Conservation (phyloP, 2,329 filamentous ascomycete genomes). For the Thermoascus crustaceus region DNA sequence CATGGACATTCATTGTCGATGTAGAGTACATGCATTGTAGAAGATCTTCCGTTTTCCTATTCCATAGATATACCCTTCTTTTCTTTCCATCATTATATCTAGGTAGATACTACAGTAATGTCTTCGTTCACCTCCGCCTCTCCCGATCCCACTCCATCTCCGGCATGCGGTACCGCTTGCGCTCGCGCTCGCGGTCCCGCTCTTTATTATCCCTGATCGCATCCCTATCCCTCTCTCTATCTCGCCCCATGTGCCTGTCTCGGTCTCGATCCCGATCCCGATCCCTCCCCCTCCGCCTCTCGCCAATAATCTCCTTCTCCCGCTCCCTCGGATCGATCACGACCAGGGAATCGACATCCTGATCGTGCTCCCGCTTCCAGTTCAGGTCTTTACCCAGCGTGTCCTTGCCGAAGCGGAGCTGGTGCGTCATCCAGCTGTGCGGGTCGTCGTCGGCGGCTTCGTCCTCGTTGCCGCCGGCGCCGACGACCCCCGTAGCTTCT, state of each 20-base stretch:
- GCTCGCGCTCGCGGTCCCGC: slow-evolving; percentile 22
- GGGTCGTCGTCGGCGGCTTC: slow-evolving; percentile 39
- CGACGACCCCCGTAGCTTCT: slow-evolving; percentile 45
- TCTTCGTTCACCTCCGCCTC: background rate
- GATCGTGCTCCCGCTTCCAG: slow-evolving; percentile 84
- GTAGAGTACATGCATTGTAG: too few relatives aligned
- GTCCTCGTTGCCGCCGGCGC: slow-evolving; percentile 35
- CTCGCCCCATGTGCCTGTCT: slow-evolving; percentile 30
- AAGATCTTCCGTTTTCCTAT: too few relatives aligned
- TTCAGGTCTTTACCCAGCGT: slow-evolving; percentile 81
- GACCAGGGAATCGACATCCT: slow-evolving; percentile 60
- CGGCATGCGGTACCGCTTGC: slow-evolving; percentile 2
- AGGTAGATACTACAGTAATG: too few relatives aligned
- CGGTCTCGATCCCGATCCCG: slow-evolving; percentile 30
- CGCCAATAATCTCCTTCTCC: slow-evolving; percentile 61
- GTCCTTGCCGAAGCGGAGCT: slow-evolving; percentile 79
- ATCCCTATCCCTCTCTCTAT: too few relatives aligned
- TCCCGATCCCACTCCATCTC: background rate
- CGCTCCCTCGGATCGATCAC: slow-evolving; percentile 90
- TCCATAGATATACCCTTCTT: too few relatives aligned
- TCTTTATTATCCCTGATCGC: too few relatives aligned
- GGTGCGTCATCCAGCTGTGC: slow-evolving; percentile 77
- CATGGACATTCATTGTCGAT: too few relatives aligned
- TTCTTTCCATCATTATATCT: too few relatives aligned
- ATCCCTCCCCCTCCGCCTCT: slow-evolving; percentile 53